Conservation (phyloP, 495 filamentous ascomycete species). For the Penicillium silybi region DNA sequence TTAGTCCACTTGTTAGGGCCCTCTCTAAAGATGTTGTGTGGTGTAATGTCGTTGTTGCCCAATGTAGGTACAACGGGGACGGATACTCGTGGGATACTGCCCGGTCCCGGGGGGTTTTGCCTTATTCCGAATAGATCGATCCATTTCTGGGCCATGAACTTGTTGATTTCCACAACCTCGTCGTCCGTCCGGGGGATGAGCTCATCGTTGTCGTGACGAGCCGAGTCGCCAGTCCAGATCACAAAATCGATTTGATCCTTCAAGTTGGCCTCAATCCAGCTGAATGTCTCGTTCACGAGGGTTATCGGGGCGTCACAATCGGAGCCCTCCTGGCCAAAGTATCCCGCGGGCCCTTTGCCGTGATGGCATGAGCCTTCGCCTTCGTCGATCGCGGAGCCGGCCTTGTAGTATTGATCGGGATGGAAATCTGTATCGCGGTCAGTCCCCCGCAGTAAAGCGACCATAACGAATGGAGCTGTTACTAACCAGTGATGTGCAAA, state of each 20-base stretch:
- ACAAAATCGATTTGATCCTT: constrained; percentile 88
- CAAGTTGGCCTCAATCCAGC: constrained; percentile 84
- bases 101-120: constrained; percentile 37
- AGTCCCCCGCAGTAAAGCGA: background rate
- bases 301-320: constrained; percentile 82
- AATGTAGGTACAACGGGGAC: constrained; percentile 87
- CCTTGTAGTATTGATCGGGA: constrained; percentile 79
- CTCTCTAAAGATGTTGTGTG: constrained; percentile 85
- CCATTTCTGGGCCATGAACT: constrained; percentile 71
- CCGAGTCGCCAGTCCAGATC: constrained; percentile 96
- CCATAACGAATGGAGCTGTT: background rate
- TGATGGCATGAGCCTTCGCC: constrained; percentile 71
- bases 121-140: constrained; percentile 61
- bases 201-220: constrained; percentile 92
- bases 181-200: constrained; percentile 65
- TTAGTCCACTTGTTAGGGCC: constrained; percentile 85
- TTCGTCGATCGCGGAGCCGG: constrained; percentile 63
- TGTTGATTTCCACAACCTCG: constrained; percentile 74
- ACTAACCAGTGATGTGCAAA: constrained; percentile 87
- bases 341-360: constrained; percentile 69
- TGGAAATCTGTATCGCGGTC: constrained; percentile 65
- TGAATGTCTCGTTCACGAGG: constrained; percentile 84
- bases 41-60: constrained; percentile 96
- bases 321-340: constrained; percentile 76
- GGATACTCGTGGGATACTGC: constrained; percentile 46